Evolutionary conservation across 805 yeast species (phyloP), one percentile per base, ranked within the genome.

Genomic region (Saccharomyces mikatae): DNA sequence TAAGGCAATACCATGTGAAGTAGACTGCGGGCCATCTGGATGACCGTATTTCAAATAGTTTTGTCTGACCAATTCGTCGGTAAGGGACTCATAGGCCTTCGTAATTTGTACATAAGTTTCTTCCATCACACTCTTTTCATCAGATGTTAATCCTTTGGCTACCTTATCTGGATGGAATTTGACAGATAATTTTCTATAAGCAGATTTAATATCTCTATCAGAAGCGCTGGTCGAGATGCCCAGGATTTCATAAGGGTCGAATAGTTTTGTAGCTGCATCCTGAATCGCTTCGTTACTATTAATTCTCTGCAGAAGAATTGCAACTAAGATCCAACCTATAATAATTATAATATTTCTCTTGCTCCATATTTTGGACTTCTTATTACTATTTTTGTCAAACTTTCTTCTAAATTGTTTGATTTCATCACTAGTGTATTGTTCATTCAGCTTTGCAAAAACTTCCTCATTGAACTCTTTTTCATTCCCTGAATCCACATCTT

Each of bases 1-100:
- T 60, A 94, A 74, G 0, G 98, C 99, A 70, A 94, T 90, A 58
- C 99, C 99, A 68, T 89, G 97, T 22, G 86, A 75, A 21, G 86
- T 78, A 28, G 88, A 88, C 71, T 89, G 96, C 46, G 96, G 96
- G 47, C 99, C 99, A 74, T 94, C 99, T 4, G 99, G 99, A 68
- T 95, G 96, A 50, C 99, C 99, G 65, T 86, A 94, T 62, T 81
- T 84, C 63, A 85, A 74, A 69, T 80, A 90, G 68, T 94, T 94
- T 62, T 87, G 88, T 63, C 82, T 86, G 2, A 88, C 83, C 10
- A 76, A 79, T 61, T 89, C 97, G 71, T 94, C 98, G 13, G 99
- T 95, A 59, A 94, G 79, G 0, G 99, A 89, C 71, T 90, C 87
- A 73, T 95, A 90, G 27, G 99, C 99, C 71, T 88, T 87, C 56